Evolutionary conservation across 2,329 filamentous ascomycete genomes (phyloP), one percentile per base, ranked within the genome.

Genomic region (Aspergillus carbonarius): DNA sequence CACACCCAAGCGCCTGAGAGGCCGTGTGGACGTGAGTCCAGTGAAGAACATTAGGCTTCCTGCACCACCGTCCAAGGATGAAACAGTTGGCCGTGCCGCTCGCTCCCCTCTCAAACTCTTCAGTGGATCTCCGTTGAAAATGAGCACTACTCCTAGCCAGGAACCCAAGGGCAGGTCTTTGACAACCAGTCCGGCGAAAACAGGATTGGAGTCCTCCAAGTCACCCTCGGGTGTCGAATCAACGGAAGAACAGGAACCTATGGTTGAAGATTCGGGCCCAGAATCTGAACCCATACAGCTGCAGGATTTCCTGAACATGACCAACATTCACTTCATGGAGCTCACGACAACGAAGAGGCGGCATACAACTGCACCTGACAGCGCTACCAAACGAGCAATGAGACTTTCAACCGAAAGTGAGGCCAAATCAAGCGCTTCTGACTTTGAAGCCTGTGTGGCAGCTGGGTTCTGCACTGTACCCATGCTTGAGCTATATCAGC

Each of bases 311-410:
- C 79, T 99, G 46, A 91, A 96, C 62, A 88, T 96, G 86, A 97
- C 93, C 2, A 96, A 91, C 59, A 96, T 99, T 68, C 91, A 93
- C 55, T 99, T 99, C 78, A 97, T 99, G 90, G 95, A 99, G 72
- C 82, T 99, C 51, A 96, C 89, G n/a, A 96, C 93, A 0, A 97
- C 93, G 1, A 98, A 98, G 73, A 84, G 93, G 65, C 85, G 95
- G 56, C 90, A 96, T 67, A 98, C 93, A 0, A 87, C 89, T 47
- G 89, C 85, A 2, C 87, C 87, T 18, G 79, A 82, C 44, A 76
- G 66, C 60, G 71, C 67, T 44, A 72, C 68, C 42, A 78, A 72
- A 63, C 65, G 66, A 60, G 57, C 47, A 48, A 42, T 58, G 34
- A 64, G 72, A 30, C 63, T 60, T n/a, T 70, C 70, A 37, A 64